Evolutionary conservation across 2,329 filamentous ascomycete genomes (phyloP), one percentile per base, ranked within the genome.

Genomic region (Trichoderma endophyticum): DNA sequence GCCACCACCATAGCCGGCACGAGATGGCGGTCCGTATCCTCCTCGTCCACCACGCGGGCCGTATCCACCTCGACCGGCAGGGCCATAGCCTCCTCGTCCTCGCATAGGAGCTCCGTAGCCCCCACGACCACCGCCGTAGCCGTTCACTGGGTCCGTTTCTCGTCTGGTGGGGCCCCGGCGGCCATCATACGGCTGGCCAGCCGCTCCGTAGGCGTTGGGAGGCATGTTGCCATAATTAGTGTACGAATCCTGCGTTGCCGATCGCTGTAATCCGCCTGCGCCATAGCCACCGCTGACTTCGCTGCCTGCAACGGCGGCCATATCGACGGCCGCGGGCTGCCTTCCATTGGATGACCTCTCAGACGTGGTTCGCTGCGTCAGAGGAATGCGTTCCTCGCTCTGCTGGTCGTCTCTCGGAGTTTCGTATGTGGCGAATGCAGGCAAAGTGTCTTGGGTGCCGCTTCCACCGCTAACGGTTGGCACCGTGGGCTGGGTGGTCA

Each of bases 301-400:
- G 26, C 59, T 59, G 63, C 34, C n/a, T 11, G 66, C 34, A 21
- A 74, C 73, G 72, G 76, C 80, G 24, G 78, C 79, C 70, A 82
- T 77, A 68, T 85, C 85, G 67, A 82, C 81, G 76, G 76, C 78
- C 73, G 79, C 79, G 73, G 81, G 82, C 74, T 84, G 79, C 74
- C 78, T 79, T 74, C 81, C 82, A 74, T 83, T 86, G 24, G 85
- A 86, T 4, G 86, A 88, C 75, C 85, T 84, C 51, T 91, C 86
- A 21, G 88, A 88, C 3, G 90, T 89, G 70, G 89, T 90, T 65
- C 87, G 84, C 8, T 88, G 85, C 21, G 92, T 95, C 72, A 94
- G 82, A 0, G 92, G 92, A 18, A 92, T 87, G 70, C 87, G 87
- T 79, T 94, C 92, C 75, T 94, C 92, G 77, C 88, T 90, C 74